A percentile compares a stretch with the other conserved stretches of the same genome.
These are phyloP conservation scores for Botrytis medusae DNA, from an alignment of 2,329 filamentous ascomycete genomes.

Conservation along the genomic window DNA sequence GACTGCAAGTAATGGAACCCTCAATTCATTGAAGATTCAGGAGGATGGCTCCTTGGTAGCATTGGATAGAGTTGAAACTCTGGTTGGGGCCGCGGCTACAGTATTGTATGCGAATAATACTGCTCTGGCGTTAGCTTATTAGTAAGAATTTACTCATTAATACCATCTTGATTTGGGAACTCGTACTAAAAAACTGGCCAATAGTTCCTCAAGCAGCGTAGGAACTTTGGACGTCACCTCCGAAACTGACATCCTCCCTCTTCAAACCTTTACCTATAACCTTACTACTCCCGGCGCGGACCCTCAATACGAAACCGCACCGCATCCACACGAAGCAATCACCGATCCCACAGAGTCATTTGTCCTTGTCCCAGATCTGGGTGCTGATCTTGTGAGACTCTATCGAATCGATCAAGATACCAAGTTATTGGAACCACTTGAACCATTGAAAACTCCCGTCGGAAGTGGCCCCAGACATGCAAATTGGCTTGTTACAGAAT, in stretches of 20 bases:
- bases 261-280: conserved; percentile 9
- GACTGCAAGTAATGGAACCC: background rate
- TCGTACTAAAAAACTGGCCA: background rate
- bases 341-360: conserved; percentile 51
- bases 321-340: conserved; percentile 51
- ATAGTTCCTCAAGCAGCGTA: conserved; percentile 7
- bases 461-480: conserved; percentile 53
- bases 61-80: conserved; percentile 12
- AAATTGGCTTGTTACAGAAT: conserved; percentile 47
- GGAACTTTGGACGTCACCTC: background rate
- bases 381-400: conserved; percentile 49
- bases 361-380: conserved; percentile 52
- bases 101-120: conserved; percentile 9
- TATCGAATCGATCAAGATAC: conserved; percentile 45
- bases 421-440: conserved; percentile 41
- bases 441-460: conserved; percentile 19
- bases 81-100: background rate
- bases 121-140: conserved; percentile 3
- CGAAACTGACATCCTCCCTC: background rate
- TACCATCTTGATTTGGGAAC: background rate
- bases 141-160: background rate
- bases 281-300: background rate
- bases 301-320: conserved; percentile 18
- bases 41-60: background rate
- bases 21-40: conserved; percentile 15